These are phyloP conservation scores for Ophioceras dolichostomum DNA, from an alignment of 2,329 filamentous ascomycete genomes.

Conservation along the genomic window DNA sequence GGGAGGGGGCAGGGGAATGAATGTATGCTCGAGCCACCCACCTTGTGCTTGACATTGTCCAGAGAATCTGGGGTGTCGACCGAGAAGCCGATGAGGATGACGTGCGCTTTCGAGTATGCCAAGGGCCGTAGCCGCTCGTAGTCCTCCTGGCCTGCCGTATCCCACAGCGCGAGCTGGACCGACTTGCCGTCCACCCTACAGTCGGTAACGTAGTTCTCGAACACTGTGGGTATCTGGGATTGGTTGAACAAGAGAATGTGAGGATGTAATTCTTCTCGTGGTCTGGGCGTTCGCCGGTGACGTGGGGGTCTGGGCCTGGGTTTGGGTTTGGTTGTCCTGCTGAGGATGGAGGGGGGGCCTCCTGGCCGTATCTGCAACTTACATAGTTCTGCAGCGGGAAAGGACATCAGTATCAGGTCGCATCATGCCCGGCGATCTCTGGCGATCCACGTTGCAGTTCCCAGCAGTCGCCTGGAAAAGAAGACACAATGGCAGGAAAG, in stretches of 20 bases:
- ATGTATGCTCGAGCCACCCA: conserved; percentile 23
- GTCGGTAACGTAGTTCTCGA: conserved; percentile 99
- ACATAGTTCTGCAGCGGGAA: conserved; percentile 40
- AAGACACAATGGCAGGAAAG: too few species aligned
- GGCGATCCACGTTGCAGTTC: too few species aligned
- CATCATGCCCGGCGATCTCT: conserved; percentile 5
- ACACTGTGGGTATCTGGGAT: conserved; percentile 79
- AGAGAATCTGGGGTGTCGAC: conserved; percentile 92
- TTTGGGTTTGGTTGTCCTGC: too few species aligned
- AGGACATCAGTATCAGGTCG: too few species aligned
- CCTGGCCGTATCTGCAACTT: conserved; percentile 18
- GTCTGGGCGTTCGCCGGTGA: neutral
- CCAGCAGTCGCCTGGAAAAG: too few species aligned
- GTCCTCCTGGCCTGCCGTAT: conserved; percentile 99
- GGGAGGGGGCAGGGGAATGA: conserved; percentile 2
- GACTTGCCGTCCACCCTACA: conserved; percentile 96
- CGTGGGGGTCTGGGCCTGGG: too few species aligned
- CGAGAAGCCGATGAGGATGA: conserved; percentile 91
- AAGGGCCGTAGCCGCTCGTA: conserved; percentile 91
- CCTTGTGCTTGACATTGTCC: conserved; percentile 97
- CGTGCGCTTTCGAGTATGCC: conserved; percentile 93
- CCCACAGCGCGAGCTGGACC: conserved; percentile 96
- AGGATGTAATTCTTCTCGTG: neutral
- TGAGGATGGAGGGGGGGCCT: too few species aligned
- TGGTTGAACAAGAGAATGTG: neutral